These are phyloP conservation scores for Malus asiatica DNA, from an alignment of 306 rosid species.

Conservation along the genomic window DNA sequence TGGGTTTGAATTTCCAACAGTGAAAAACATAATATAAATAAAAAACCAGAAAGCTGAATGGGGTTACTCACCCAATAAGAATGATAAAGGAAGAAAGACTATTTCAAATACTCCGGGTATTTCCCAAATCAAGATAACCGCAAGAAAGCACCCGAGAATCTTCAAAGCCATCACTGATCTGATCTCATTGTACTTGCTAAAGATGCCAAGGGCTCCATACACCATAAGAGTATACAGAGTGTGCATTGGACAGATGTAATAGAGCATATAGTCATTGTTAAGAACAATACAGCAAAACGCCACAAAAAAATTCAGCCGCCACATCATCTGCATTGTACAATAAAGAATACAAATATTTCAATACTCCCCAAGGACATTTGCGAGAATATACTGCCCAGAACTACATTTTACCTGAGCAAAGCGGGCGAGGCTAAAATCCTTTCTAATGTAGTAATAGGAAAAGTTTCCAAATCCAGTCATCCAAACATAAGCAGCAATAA, in stretches of 20 bases:
- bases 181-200: conserved; percentile 72
- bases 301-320: conserved; percentile 94
- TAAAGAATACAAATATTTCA: conserved; percentile 1
- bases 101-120: conserved; percentile 85
- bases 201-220: conserved; percentile 94
- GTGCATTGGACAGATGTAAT: conserved; percentile 99
- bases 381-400: not conserved
- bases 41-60: conserved; percentile 14
- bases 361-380: not conserved
- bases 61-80: conserved; percentile 63
- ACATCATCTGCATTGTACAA: conserved; percentile 82
- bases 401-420: conserved; percentile 73
- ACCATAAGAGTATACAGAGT: conserved; percentile 96
- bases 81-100: conserved; percentile 69
- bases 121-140: conserved; percentile 91
- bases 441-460: conserved; percentile 87
- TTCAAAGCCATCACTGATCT: conserved; percentile 73
- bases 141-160: conserved; percentile 82
- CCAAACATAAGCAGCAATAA: conserved; percentile 99
- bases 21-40: not conserved
- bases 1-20: not conserved
- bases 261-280: conserved; percentile 86
- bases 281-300: conserved; percentile 88
- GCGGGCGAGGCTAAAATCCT: conserved; percentile 90
- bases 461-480: conserved; percentile 99